Percentiles rank a stretch among this genome's conserved stretches.
phyloP scores from a whole-genome alignment of 73 alveolate species.

The Stentor roeselii region DNA sequence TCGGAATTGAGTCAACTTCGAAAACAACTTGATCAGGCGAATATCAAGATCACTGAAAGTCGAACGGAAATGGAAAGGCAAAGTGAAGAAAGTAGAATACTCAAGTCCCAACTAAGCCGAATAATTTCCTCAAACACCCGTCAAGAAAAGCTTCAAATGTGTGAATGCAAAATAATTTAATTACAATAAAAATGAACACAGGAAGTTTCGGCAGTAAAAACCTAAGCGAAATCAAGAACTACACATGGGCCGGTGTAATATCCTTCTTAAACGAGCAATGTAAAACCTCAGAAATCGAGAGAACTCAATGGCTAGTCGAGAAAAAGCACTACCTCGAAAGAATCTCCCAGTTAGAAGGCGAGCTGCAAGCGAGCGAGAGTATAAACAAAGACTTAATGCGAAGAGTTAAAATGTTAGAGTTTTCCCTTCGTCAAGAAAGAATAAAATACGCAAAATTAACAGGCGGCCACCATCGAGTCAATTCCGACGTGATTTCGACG shows the following conservation, averaged over 20 bases:
- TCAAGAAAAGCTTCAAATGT: too few relatives aligned
- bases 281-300: not conserved
- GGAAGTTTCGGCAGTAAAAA: too few relatives aligned
- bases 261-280: not conserved
- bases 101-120: not conserved
- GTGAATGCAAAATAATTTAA: too few relatives aligned
- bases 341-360: not conserved
- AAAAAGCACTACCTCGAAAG: not conserved
- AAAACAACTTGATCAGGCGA: not conserved
- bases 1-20: not conserved
- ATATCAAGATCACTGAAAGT: not conserved
- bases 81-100: not conserved
- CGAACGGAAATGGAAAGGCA: not conserved
- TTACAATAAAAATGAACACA: too few relatives aligned
- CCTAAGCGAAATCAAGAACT: too few relatives aligned
- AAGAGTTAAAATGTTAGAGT: not conserved
- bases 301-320: not conserved
- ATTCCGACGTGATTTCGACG: not conserved
- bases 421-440: not conserved
- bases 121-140: too few relatives aligned
- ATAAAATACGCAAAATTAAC: not conserved
- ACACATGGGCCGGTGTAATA: not conserved
- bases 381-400: not conserved
- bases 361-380: not conserved
- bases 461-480: constrained; percentile 11